Base-by-base conservation (phyloP, 2,329 filamentous ascomycete species). In the Zalaria obscura region DNA sequence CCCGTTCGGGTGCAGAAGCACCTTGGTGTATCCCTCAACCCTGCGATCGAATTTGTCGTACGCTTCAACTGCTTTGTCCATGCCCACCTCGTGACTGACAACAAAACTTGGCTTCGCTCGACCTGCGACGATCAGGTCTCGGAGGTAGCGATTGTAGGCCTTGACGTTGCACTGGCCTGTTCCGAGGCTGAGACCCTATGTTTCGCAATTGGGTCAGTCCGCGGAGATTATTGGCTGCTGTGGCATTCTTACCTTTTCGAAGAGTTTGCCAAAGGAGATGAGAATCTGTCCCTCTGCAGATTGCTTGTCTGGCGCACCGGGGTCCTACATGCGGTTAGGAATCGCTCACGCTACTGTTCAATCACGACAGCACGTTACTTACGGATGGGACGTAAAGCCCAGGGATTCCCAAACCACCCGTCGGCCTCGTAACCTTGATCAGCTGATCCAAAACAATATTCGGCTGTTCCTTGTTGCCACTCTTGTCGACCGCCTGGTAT, bases 121-220 rank as follows among this genome's bases (percentile, higher is more conserved):
- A 3, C 77, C 76, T 0, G 72, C 60, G 35, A 80, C 73, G 49
- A 81, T 81, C 50, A 82, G 61, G 46, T 81, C 76, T 8, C 77
- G 67, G 33, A 81, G 58, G 50, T 80, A 78, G 25, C 76, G 65
- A 53, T 81, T 81, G 57, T 81, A 81, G 1, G 70, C 63, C 58
- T 80, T 81, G 48, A 81, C 76, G 47, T 81, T 81, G 59, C 76
- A 80, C 52, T 80, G 75, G 0, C 76, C 75, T 3, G 73, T 76
- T 6, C 72, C 70, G 2, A 81, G 60, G 2, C 68, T 66, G 4
- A 80, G 61, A 2, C 76, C 75, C 72, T 76, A 10, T 26, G 29
- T 7, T 7, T 2, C 2, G 28, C 26, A 3, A 2, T 11, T 5
- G 36, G 7, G 36, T 25, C 27, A 35, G 9, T 25, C 34, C 5